phyloP scores from a whole-genome alignment of 495 filamentous ascomycete species.

The Xylaria bambusicola region DNA sequence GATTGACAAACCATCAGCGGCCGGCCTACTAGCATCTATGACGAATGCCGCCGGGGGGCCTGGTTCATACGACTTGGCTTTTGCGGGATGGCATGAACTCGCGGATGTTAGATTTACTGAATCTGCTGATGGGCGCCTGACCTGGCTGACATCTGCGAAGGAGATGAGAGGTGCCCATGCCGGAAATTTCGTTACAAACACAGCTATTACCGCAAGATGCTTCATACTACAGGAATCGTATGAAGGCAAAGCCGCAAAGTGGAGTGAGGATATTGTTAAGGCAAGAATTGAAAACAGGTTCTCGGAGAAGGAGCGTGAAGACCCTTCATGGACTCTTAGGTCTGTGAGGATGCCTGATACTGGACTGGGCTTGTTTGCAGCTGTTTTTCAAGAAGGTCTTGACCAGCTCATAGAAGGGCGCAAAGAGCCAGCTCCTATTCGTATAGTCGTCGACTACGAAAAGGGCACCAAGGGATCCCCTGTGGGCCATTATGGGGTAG shows the following conservation, averaged over 20 bases:
- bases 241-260: conserved; percentile 73
- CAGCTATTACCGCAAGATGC: conserved; percentile 55
- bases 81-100: conserved; percentile 71
- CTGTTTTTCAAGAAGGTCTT: conserved; percentile 71
- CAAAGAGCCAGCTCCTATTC: conserved; percentile 58
- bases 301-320: conserved; percentile 74
- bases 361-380: conserved; percentile 67
- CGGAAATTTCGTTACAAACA: conserved; percentile 49
- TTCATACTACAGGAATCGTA: conserved; percentile 73
- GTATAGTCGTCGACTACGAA: conserved; percentile 62
- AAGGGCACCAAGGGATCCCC: conserved; percentile 58
- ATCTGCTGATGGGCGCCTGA: conserved; percentile 66
- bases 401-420: conserved; percentile 56
- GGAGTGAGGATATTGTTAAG: conserved; percentile 83
- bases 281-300: conserved; percentile 85
- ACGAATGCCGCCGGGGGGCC: conserved; percentile 55
- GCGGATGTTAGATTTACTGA: conserved; percentile 73
- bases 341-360: conserved; percentile 60
- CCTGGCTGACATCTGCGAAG: conserved; percentile 69
- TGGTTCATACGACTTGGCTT: conserved; percentile 65
- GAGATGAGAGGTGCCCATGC: conserved; percentile 55
- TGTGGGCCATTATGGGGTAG: conserved; percentile 69
- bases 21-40: conserved; percentile 56
- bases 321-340: conserved; percentile 75
- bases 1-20: conserved; percentile 70